Evolutionary conservation across 352 stramenopile genomes (phyloP).

Genomic region (Elongisporangium prolatum): DNA sequence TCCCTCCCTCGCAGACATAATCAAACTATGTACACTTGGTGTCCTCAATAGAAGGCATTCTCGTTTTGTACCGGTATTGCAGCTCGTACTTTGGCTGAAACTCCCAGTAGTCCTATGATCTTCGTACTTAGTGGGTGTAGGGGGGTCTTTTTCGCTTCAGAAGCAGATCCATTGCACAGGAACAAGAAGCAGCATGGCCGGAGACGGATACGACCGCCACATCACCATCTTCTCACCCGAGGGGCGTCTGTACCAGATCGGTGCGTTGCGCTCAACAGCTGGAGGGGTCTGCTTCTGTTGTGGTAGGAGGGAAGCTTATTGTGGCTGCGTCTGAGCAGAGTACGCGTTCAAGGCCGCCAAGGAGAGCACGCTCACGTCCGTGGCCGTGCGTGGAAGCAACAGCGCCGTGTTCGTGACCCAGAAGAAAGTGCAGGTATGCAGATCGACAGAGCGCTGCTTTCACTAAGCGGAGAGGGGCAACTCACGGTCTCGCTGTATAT

Average conservation of each 20-base stretch:
- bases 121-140: constrained; percentile 9
- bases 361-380: constrained; percentile 92
- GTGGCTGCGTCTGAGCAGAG: constrained; percentile 51
- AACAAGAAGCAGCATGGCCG: constrained; percentile 58
- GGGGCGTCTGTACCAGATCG: constrained; percentile 98
- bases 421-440: constrained; percentile 95
- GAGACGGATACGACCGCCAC: constrained; percentile 89
- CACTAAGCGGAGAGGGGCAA: too few relatives aligned
- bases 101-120: too few relatives aligned
- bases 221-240: constrained; percentile 99
- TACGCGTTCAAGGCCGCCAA: constrained; percentile 99
- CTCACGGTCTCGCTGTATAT: constrained; percentile 1
- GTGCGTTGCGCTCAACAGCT: constrained; percentile 22
- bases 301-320: neutral
- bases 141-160: too few relatives aligned
- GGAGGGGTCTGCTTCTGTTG: neutral
- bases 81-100: too few relatives aligned
- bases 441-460: too few relatives aligned
- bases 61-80: too few relatives aligned
- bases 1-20: too few relatives aligned
- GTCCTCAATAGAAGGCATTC: too few relatives aligned
- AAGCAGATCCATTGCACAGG: too few relatives aligned
- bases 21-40: too few relatives aligned
- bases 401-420: constrained; percentile 96
- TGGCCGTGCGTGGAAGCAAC: constrained; percentile 94